Base-by-base conservation (phyloP, 441 rosid species). In the Euphorbia schlechtendalii region DNA sequence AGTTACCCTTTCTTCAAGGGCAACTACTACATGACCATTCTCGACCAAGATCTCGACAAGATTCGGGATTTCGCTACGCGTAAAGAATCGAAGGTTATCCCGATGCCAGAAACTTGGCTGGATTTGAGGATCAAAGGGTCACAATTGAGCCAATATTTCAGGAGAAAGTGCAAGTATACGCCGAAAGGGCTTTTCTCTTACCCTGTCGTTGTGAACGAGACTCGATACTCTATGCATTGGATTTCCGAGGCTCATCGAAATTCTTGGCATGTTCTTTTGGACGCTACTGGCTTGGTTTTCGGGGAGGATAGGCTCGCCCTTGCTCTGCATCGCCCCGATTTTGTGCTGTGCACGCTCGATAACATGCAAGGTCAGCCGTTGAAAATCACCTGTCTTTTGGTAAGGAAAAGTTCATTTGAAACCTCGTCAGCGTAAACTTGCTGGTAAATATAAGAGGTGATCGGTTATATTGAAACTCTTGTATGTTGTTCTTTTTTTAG, bases 121-220 rank as follows among this genome's bases (percentile, higher is more conserved):
- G 84, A 86, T 73, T 67, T 81, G 74, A 80, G 89, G 80, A 83
- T 86, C 52, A 84, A 79, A 67, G 93, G 86, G 24, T 83, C 88
- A 8, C 86, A 84, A 57, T 85, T 83, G 8, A 83, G 84, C 72
- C 93, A 86, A 65, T 77, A 83, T 52, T 84, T 86, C 45, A 73
- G 89, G 62, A 77, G 87, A 61, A 86, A 86, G 36, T 86, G 92
- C 41, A 86, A 80, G 78, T 69, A 77, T 61, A 78, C 59, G 17
- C 83, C 79, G 0, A 84, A 81, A 48, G 89, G 86, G 6, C 80
- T 83, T 1, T 81, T 83, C 63, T 76, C 87, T 5, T 84, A 78
- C 55, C 89, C 86, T 0, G 83, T 74, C 1, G 51, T 64, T 27
- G 81, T 77, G 43, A 77, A 81, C 30, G 84, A 77, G 71, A 77